These are phyloP conservation scores for Saitozyma podzolica DNA, from an alignment of 768 basidiomycete genomes.

Conservation along the genomic window DNA sequence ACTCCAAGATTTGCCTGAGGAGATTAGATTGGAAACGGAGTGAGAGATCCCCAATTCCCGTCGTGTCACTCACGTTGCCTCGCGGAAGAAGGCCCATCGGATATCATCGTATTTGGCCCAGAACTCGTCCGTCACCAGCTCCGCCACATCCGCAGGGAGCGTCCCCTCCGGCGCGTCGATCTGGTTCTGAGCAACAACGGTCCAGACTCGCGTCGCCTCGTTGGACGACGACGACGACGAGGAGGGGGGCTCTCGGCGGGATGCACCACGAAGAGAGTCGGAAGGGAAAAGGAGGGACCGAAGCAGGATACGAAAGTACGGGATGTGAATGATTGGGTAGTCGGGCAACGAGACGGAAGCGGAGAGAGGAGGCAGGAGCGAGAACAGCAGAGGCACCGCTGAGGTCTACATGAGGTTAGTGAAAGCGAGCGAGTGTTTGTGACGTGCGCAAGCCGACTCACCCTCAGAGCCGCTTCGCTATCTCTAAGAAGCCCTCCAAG, in stretches of 20 bases:
- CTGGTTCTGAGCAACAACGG: slow-evolving; percentile 33
- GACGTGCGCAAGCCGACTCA: slow-evolving; percentile 53
- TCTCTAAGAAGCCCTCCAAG: slow-evolving; percentile 72
- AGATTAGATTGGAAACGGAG: not conserved
- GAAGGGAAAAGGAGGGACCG: slow-evolving; percentile 24
- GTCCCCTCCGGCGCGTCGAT: slow-evolving; percentile 35
- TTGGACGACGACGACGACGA: not conserved
- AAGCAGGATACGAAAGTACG: slow-evolving; percentile 34
- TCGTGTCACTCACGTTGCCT: slow-evolving; percentile 36
- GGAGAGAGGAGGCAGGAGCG: slow-evolving; percentile 28
- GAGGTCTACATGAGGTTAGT: slow-evolving; percentile 27
- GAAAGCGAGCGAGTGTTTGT: not conserved
- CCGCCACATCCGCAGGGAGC: slow-evolving; percentile 42
- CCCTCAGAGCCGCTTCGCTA: slow-evolving; percentile 71
- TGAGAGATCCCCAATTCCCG: not conserved
- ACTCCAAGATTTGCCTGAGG: slow-evolving; percentile 14
- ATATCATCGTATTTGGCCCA: slow-evolving; percentile 52
- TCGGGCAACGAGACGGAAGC: slow-evolving; percentile 15
- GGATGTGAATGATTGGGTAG: slow-evolving; percentile 34
- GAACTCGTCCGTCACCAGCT: slow-evolving; percentile 39
- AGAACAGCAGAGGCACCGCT: slow-evolving; percentile 26
- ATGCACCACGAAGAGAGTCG: slow-evolving; percentile 40
- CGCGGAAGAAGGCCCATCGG: slow-evolving; percentile 50
- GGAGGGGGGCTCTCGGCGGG: not conserved
- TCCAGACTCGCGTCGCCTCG: slow-evolving; percentile 11